Percentiles rank a stretch among this genome's conserved stretches.
phyloP scores from a whole-genome alignment of 1,284 basidiomycete species.

The Leccinum brunneo-olivaceum region DNA sequence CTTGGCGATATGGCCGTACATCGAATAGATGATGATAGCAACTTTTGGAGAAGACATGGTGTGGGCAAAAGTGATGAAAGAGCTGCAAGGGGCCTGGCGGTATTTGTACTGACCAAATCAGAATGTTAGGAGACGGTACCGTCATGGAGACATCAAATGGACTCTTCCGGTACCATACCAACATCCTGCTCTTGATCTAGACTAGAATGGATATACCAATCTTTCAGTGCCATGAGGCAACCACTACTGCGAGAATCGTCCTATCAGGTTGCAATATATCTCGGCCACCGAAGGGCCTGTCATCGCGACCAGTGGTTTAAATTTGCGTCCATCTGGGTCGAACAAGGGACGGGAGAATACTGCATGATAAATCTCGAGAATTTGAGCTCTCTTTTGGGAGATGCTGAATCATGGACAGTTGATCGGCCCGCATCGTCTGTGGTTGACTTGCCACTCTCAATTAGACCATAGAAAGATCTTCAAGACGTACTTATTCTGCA shows the following conservation, averaged over 20 bases:
- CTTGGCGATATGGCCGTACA: conserved; percentile 44
- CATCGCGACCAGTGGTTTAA: neutral
- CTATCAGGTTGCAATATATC: neutral
- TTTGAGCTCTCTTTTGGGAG: conserved; percentile 2
- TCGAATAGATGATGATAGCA: conserved; percentile 45
- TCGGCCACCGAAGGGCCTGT: conserved; percentile 4
- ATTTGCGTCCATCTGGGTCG: neutral
- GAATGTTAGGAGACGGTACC: neutral
- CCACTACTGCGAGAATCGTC: neutral
- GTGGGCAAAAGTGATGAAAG: neutral
- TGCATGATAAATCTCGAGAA: conserved; percentile 7
- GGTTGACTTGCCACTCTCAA: too few species aligned
- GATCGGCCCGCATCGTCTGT: too few species aligned
- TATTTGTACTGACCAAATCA: conserved; percentile 10
- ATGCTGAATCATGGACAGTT: conserved; percentile 5
- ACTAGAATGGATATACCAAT: neutral
- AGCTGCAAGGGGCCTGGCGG: conserved; percentile 6
- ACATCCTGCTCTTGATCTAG: too few species aligned
- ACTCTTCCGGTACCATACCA: too few species aligned
- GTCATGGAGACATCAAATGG: neutral
- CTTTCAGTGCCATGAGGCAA: conserved; percentile 1
- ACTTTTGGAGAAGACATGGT: conserved; percentile 31
- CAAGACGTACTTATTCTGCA: too few species aligned
- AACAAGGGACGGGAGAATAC: neutral
- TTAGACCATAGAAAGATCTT: too few species aligned